Conservation (phyloP, 2,329 filamentous ascomycete species). For the Didymellaceae sp. region DNA sequence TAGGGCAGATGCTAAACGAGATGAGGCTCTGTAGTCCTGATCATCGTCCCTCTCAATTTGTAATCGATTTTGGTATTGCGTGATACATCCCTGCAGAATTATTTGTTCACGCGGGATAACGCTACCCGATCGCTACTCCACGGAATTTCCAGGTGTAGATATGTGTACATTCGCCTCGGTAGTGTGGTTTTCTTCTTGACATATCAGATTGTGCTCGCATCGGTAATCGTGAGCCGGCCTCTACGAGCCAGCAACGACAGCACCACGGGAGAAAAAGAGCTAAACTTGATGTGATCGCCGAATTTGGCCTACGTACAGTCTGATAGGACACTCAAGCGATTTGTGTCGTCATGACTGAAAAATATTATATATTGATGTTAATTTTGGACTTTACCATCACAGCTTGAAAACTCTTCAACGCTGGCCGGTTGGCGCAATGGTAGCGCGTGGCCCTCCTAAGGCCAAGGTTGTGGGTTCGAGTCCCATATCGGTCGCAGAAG, state of each 20-base stretch:
- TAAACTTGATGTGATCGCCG: too few relatives aligned
- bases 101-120: background rate
- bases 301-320: too few relatives aligned
- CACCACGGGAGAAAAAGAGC: too few relatives aligned
- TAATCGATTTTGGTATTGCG: slow-evolving; percentile 13
- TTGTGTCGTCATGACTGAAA: too few relatives aligned
- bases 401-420: slow-evolving; percentile 13
- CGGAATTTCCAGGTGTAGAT: too few relatives aligned
- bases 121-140: too few relatives aligned
- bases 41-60: slow-evolving; percentile 9
- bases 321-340: too few relatives aligned
- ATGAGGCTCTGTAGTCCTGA: slow-evolving; percentile 3
- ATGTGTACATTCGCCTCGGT: too few relatives aligned
- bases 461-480: slow-evolving; percentile 49
- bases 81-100: slow-evolving; percentile 6
- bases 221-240: too few relatives aligned
- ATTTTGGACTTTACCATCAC: slow-evolving; percentile 3
- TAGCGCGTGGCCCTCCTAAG: slow-evolving; percentile 51
- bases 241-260: too few relatives aligned
- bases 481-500: slow-evolving; percentile 43
- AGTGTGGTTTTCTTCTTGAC: too few relatives aligned
- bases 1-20: slow-evolving; percentile 6
- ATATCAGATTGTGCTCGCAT: too few relatives aligned
- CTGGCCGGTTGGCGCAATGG: slow-evolving; percentile 48
- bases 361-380: background rate